Base-by-base conservation (phyloP, 2,329 filamentous ascomycete genomes). In the Ramichloridium luteum region DNA sequence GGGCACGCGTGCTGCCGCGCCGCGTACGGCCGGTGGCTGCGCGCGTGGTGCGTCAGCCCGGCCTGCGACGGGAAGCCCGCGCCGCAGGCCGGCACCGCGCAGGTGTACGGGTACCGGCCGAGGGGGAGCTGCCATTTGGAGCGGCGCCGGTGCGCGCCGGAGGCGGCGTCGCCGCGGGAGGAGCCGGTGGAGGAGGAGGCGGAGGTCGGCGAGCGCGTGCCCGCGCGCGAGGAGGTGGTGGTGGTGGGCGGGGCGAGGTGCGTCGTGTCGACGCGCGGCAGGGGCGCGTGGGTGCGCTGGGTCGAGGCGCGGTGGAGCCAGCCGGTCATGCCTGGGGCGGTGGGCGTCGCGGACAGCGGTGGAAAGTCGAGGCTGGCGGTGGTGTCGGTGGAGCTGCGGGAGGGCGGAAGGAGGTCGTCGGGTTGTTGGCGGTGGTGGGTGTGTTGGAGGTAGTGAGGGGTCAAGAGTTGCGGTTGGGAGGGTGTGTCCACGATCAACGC, bases 11-110 rank as follows among this genome's bases (percentile, higher is more conserved):
- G 40, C 11, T 37, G 40, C 4, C 43, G 38, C 16, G 33, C 41
- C 11, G 29, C 22, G 16, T 45, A 45, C 4, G 43, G 38, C 16
- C 28, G 14, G 16, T 45, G 43, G 12, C 38, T 41, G 8, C 43
- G 40, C 3, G 38, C 34, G 25, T 45, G 43, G 15, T 45, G 43
- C 8, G 43, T 43, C 4, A 45, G 28, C 12, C 40, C 40, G 3
- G 38, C 36, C 27, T 39, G 40, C 3, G 36, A 40, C 13, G 31
- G 28, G 28, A 45, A 45, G 4, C 31, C 33, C 5, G 38, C 38
- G 25, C 33, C 38, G 35, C 43, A 45, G n/a, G 36, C 35, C 16
- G 28, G 27, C 14, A 40, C 43, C 11, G 29, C 27, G 23, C 40
- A 38, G 11, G 20, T 23, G 20, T 23, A 23, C 20, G 20, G 20